A percentile compares a stretch with the other conserved stretches of the same genome.
phyloP scores from a whole-genome alignment of 2,329 filamentous ascomycete species.

The Monosporascus cannonballus region DNA sequence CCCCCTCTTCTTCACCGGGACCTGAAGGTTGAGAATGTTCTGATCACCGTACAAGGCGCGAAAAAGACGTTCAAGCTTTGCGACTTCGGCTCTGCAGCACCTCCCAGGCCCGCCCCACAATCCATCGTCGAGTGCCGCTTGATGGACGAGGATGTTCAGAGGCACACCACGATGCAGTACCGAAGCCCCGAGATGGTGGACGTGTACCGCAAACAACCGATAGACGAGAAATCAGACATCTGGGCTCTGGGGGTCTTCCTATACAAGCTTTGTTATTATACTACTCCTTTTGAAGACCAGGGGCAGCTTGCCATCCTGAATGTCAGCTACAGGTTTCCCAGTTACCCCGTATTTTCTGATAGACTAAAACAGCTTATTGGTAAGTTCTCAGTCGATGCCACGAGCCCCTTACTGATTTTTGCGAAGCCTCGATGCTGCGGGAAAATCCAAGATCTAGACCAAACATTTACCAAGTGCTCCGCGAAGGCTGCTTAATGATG shows the following conservation, averaged over 20 bases:
- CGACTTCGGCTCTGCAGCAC: conserved; percentile 91
- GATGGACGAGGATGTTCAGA: conserved; percentile 95
- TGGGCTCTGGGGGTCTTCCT: conserved; percentile 93
- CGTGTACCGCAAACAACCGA: conserved; percentile 91
- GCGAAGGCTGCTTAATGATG: conserved; percentile 83
- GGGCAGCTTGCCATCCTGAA: conserved; percentile 97
- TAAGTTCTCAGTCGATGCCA: conserved; percentile 35
- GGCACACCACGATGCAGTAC: conserved; percentile 95
- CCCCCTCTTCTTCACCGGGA: conserved; percentile 89
- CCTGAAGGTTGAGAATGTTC: conserved; percentile 94
- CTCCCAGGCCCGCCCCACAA: conserved; percentile 76
- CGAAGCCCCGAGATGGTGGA: conserved; percentile 98
- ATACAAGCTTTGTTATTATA: conserved; percentile 99
- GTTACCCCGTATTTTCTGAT: conserved; percentile 84
- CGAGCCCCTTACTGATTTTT: conserved; percentile 11
- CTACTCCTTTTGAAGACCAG: conserved; percentile 95
- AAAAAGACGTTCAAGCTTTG: conserved; percentile 86
- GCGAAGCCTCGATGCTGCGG: conserved; percentile 75
- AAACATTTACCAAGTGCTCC: conserved; percentile 89
- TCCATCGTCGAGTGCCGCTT: conserved; percentile 83
- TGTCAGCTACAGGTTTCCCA: conserved; percentile 86
- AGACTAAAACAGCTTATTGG: conserved; percentile 84
- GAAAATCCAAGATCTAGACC: conserved; percentile 74
- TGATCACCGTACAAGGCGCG: conserved; percentile 68
- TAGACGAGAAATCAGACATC: conserved; percentile 98